Evolutionary conservation across 306 rosid genomes (phyloP).

Genomic region (Canavalia gladiata): DNA sequence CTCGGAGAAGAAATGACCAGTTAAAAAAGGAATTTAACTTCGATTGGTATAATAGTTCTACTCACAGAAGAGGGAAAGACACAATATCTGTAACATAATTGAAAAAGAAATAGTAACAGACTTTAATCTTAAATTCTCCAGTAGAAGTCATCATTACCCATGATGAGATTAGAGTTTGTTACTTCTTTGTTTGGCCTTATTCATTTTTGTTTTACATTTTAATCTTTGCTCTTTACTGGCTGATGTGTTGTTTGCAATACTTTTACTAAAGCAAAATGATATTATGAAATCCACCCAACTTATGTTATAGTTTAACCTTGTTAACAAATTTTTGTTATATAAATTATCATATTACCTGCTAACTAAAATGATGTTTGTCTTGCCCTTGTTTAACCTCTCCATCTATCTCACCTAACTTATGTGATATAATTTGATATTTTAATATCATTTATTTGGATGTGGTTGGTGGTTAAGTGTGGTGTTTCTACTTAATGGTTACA

Average conservation of each 20-base stretch:
- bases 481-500: neutral
- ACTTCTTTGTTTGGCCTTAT: no score
- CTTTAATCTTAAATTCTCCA: no score
- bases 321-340: neutral
- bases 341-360: neutral
- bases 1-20: no score
- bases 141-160: no score
- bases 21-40: no score
- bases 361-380: conserved; percentile 1
- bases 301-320: conserved; percentile 24
- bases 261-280: conserved; percentile 2
- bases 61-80: no score
- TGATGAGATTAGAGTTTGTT: no score
- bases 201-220: no score
- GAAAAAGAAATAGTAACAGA: no score
- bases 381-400: conserved; percentile 24
- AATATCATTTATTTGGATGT: conserved; percentile 32
- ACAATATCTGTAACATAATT: no score
- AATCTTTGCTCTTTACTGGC: neutral
- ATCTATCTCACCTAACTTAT: conserved; percentile 7
- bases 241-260: neutral
- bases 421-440: conserved; percentile 20
- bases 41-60: no score
- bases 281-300: neutral
- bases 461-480: conserved; percentile 18